Base-by-base conservation (phyloP, 108 stramenopile genomes). In the Aurantiochytrium sp. region DNA sequence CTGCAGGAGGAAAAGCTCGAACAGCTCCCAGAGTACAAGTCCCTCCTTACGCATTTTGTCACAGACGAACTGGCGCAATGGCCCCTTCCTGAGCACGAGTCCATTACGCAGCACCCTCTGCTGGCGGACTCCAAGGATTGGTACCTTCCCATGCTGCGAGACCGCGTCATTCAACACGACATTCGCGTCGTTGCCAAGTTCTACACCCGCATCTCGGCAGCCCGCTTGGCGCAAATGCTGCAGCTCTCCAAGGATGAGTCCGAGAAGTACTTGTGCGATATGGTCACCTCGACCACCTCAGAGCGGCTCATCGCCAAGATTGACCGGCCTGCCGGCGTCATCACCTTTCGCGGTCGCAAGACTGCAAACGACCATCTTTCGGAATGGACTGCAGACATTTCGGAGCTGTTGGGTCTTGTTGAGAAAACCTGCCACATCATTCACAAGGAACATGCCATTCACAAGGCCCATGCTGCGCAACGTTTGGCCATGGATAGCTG, bases 161-260 rank as follows among this genome's bases (percentile, higher is more conserved):
- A 93, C 49, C 95, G 99, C 59, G 96, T 99, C 88, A 94, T 97
- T 29, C 97, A 99, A 92, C 98, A 99, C 95, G 99, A 99, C 93
- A 93, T 99, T 60, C 96, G 99, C 19, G 92, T 97, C 29, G 91
- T 91, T 6, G 91, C 96, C 6, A 44, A 92, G 43, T 99, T 98
- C 92, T 99, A 98, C 90, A 93, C 93, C 88, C 97, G 96, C 19
- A 98, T 99, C 59, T 93, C 95, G 57, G 94, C 95, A 42, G 90
- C 90, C 10, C 95, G 99, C 58, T 93, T 98, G 59, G 97, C 97
- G 29, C 94, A 96, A 89, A 90, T 99, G 16, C 89, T 99, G 60
- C 94, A 95, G 60, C 94, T 99, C 44, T 88, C 91, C 19, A 60
- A 90, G 45, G 91, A 58, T 25, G 94, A 95, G 44, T 69, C 95